Base-by-base conservation (phyloP, 805 yeast species). In the Cyberlindnera mycetangii region DNA sequence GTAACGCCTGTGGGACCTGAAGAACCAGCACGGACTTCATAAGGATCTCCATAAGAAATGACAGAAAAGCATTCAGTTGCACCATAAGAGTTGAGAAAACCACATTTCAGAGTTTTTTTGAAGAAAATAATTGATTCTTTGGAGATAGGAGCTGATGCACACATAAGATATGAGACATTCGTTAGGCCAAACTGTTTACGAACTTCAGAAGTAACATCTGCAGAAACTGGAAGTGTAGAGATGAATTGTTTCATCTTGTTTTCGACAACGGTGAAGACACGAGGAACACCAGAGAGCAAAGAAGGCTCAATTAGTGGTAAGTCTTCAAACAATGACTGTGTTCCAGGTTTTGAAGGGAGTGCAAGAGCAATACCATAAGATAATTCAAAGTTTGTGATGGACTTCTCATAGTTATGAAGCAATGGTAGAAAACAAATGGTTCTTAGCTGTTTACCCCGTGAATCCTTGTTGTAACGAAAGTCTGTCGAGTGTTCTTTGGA, bases 71-170 rank as follows among this genome's bases (percentile, higher is more conserved):
- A 65, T 59, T 81, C 85, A 12, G 84, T 78, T 37, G 78, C 71
- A 10, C 85, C 85, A 59, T 80, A 81, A 19, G 85, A 84, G 56
- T 81, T 84, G 19, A 56, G 37, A 24, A 71, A 57, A 11, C 68
- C 60, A 39, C 72, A 58, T 35, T 71, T 70, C 39, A 81, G 68
- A 1, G 76, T 64, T 3, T 77, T 75, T 56, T 73, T 76, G 51
- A 81, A 61, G 60, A 79, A 81, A 46, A 67, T 69, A 27, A 78
- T 67, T 0, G 83, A 75, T 41, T 71, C 76, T 15, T 73, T 69
- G 25, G 80, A 69, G 47, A 81, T 71, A 16, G 87, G 86, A 5
- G 87, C 86, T 33, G 82, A 75, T 5, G 85, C 83, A 39, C 69
- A 57, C 41, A 64, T 55, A 36, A 66, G 48, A 32, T 53, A 53